These are phyloP conservation scores for Phaseolus lunatus DNA, from an alignment of 306 rosid genomes.

Conservation along the genomic window DNA sequence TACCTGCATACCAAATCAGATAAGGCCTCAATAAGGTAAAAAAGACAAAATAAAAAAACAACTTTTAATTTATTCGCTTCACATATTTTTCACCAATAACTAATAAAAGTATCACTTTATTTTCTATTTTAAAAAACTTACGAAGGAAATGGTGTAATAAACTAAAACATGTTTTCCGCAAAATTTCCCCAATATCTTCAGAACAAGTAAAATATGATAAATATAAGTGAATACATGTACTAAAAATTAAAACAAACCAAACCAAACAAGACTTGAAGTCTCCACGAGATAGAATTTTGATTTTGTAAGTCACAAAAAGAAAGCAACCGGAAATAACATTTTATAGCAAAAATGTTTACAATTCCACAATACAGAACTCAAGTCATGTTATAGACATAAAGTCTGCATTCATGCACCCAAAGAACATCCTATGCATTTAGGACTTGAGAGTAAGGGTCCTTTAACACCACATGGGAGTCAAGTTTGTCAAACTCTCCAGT, in stretches of 20 bases:
- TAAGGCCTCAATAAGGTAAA: slow-evolving; percentile 2
- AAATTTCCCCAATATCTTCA: background rate
- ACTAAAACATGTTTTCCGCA: background rate
- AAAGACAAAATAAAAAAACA: background rate
- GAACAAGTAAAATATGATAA: slow-evolving; percentile 16
- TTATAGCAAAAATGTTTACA: background rate
- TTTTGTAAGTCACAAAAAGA: background rate
- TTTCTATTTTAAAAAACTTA: background rate
- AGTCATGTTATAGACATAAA: background rate
- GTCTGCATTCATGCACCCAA: background rate
- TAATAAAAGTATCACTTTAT: background rate
- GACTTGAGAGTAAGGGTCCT: background rate
- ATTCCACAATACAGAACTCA: background rate
- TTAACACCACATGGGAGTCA: background rate
- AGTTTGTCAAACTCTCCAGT: too few species aligned
- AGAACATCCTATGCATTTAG: background rate
- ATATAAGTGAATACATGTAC: background rate
- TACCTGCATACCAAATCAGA: slow-evolving; percentile 62
- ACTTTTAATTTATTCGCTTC: background rate
- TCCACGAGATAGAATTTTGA: background rate
- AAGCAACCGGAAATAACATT: background rate
- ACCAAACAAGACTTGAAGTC: background rate
- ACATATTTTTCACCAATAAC: background rate
- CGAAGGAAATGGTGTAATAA: slow-evolving; percentile 2
- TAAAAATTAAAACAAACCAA: background rate